Percentiles rank a stretch among this genome's conserved stretches.
Evolutionary conservation across 371 early-diverging fungal species (phyloP).

Genomic region (Zopfochytrium polystomum): DNA sequence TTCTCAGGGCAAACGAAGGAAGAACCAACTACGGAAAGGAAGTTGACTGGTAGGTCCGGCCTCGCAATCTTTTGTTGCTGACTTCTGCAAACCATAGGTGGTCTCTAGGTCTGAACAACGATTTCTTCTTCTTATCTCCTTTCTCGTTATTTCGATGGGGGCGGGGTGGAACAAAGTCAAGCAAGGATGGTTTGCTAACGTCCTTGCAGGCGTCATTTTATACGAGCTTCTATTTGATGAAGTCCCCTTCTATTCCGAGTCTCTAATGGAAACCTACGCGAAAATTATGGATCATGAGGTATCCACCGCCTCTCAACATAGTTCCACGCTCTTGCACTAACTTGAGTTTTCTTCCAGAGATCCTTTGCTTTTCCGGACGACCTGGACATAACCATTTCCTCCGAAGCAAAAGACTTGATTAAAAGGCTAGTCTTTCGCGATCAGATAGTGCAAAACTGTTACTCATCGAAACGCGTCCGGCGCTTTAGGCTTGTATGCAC

Average conservation of each 20-base stretch:
- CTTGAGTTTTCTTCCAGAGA: slow-evolving; percentile 29
- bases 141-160: no score
- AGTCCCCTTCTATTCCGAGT: slow-evolving; percentile 66
- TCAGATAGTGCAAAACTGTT: no score
- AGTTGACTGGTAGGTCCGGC: slow-evolving; percentile 51
- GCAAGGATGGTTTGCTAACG: not conserved
- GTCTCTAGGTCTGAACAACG: slow-evolving; percentile 44
- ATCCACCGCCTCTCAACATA: not conserved
- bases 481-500: slow-evolving; percentile 65
- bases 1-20: slow-evolving; percentile 54
- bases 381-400: slow-evolving; percentile 25
- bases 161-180: not conserved
- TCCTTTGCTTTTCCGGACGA: slow-evolving; percentile 51
- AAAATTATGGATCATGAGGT: slow-evolving; percentile 61
- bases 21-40: slow-evolving; percentile 50
- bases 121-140: not conserved
- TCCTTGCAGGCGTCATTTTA: slow-evolving; percentile 53
- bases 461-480: slow-evolving; percentile 2
- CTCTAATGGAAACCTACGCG: slow-evolving; percentile 59
- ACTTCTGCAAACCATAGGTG: slow-evolving; percentile 33
- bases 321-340: not conserved
- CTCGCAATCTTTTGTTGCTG: slow-evolving; percentile 2
- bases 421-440: slow-evolving; percentile 31
- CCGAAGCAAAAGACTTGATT: slow-evolving; percentile 42
- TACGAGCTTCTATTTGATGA: slow-evolving; percentile 66